Base-by-base conservation (phyloP, 2,329 filamentous ascomycete genomes). In the Sporothrix humicola region DNA sequence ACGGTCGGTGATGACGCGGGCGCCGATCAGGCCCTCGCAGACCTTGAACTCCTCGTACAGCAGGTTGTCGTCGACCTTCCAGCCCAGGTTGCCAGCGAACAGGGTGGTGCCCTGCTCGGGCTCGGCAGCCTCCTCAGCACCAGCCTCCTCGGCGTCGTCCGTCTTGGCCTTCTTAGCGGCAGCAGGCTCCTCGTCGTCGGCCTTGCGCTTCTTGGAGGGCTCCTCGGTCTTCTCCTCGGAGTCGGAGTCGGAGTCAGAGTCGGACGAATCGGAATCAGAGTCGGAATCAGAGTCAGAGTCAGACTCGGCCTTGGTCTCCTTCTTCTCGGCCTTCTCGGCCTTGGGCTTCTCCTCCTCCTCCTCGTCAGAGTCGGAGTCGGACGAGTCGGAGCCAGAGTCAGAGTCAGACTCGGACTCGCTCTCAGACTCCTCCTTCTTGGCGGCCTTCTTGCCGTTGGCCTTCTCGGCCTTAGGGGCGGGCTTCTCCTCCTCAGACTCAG, bases 1-100 rank as follows among this genome's bases (percentile, higher is more conserved):
- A 82, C 91, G 91, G 85, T 97, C 93, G 78, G 90, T 95, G 82
- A 97, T 93, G 80, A 97, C 90, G 78, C 93, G 92, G 77, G 91
- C 92, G 79, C 89, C 88, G 77, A 86, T 84, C 73, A 97, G 87
- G 79, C 92, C 92, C 76, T 91, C 91, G 79, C 91, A 95, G 76
- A 88, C 84, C 85, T 94, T 89, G 85, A 98, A 97, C 82, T 95
- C 92, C 79, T 91, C 88, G 77, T 88, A 87, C 76, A 98, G 90
- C 84, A 89, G 89, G 77, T 94, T 90, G 82, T 97, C 95, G 78
- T 97, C 93, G 71, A 97, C 87, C 81, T 91, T 93, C 94, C 94
- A 98, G 83, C 93, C 94, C 76, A 98, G 87, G 86, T 94, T 95
- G 78, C 95, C 95, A 77, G 94, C 90, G 83, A 97, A 98, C 72